Evolutionary conservation across 768 basidiomycete genomes (phyloP).

Genomic region (Wakefieldia striispora): DNA sequence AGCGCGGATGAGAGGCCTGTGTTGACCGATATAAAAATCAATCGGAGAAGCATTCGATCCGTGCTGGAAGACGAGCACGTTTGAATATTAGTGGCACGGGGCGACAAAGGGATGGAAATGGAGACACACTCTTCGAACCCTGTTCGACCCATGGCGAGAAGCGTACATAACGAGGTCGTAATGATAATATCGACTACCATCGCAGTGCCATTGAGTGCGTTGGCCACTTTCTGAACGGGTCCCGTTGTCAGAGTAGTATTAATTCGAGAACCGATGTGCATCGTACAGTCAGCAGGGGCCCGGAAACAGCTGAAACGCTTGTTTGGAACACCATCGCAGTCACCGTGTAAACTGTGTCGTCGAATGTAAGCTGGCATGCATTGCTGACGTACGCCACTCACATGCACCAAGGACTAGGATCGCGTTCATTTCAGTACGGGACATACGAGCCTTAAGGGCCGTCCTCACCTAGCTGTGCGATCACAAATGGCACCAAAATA

Average conservation of each 20-base stretch:
- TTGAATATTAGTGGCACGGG: neutral
- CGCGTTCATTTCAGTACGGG: slow-evolving; percentile 1
- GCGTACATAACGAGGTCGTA: slow-evolving; percentile 20
- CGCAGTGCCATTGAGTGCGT: slow-evolving; percentile 12
- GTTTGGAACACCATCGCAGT: slow-evolving; percentile 14
- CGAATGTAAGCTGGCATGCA: slow-evolving; percentile 3
- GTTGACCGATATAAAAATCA: slow-evolving; percentile 27
- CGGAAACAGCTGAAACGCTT: slow-evolving; percentile 13
- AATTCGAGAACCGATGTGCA: neutral
- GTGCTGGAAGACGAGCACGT: slow-evolving; percentile 14
- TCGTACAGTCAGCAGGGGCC: slow-evolving; percentile 19
- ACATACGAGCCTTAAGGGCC: neutral
- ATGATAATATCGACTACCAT: slow-evolving; percentile 18
- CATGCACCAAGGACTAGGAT: slow-evolving; percentile 14
- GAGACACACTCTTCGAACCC: slow-evolving; percentile 21
- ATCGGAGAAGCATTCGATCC: slow-evolving; percentile 21
- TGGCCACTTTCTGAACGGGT: slow-evolving; percentile 11
- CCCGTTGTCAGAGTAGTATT: slow-evolving; percentile 2
- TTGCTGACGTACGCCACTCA: slow-evolving; percentile 2
- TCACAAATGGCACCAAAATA: slow-evolving; percentile 17
- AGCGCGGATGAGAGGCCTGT: slow-evolving; percentile 23
- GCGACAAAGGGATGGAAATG: neutral
- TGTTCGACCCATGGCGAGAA: slow-evolving; percentile 24
- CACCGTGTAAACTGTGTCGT: slow-evolving; percentile 14
- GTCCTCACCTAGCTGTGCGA: slow-evolving; percentile 16